These are phyloP conservation scores for Talaromyces funiculosus DNA, from an alignment of 2,329 filamentous ascomycete species.

Conservation along the genomic window DNA sequence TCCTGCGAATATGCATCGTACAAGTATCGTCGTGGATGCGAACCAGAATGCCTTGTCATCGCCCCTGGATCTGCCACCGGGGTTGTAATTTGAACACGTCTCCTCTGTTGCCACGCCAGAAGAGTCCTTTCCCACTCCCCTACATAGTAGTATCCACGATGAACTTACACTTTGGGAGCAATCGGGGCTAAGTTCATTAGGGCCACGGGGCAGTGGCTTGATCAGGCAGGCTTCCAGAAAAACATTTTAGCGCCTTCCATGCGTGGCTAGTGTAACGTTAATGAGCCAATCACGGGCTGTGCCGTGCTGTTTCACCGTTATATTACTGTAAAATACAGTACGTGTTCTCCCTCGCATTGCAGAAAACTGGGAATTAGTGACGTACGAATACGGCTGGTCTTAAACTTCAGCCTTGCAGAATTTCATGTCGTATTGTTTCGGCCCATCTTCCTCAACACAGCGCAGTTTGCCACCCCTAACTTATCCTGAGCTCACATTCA, in stretches of 20 bases:
- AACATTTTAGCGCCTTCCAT: background rate
- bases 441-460: background rate
- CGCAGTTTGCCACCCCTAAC: background rate
- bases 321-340: background rate
- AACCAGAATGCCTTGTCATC: background rate
- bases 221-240: conserved; percentile 14
- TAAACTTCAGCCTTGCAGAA: background rate
- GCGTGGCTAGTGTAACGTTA: background rate
- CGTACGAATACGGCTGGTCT: background rate
- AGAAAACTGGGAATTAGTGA: background rate
- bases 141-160: background rate
- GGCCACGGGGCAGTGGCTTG: conserved; percentile 1
- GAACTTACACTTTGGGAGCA: background rate
- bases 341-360: background rate
- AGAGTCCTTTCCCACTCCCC: too few species aligned
- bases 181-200: background rate
- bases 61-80: background rate
- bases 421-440: background rate
- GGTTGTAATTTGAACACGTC: background rate
- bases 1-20: too few species aligned
- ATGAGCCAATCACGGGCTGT: background rate
- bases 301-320: background rate
- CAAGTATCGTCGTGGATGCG: background rate
- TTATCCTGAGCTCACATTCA: background rate
- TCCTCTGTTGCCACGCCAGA: background rate